phyloP scores from a whole-genome alignment of 257 asterid species.

The Galeopsis tetrahit region DNA sequence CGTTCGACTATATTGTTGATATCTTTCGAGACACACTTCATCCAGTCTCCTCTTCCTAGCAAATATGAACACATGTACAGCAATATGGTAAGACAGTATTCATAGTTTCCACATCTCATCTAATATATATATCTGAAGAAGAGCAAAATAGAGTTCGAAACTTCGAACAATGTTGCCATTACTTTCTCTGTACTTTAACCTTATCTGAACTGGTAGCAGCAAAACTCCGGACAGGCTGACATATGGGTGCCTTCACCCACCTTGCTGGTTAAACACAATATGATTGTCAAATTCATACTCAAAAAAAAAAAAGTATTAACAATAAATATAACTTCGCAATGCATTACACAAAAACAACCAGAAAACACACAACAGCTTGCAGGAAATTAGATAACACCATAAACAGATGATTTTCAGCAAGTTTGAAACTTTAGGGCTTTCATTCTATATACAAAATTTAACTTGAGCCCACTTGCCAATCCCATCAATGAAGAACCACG shows the following conservation, averaged over 20 bases:
- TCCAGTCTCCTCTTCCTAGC: slow-evolving; percentile 89
- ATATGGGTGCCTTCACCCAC: slow-evolving; percentile 42
- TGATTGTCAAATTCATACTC: slow-evolving; percentile 24
- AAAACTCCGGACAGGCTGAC: slow-evolving; percentile 49
- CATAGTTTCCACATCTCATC: neutral
- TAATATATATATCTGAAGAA: slow-evolving; percentile 13
- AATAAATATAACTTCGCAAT: neutral
- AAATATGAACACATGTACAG: slow-evolving; percentile 18
- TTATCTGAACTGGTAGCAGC: slow-evolving; percentile 64
- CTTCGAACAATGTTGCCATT: slow-evolving; percentile 37
- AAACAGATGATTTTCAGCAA: slow-evolving; percentile 3
- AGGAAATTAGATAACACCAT: neutral
- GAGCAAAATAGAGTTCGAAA: slow-evolving; percentile 7
- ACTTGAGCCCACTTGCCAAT: slow-evolving; percentile 13
- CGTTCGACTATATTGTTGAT: slow-evolving; percentile 87
- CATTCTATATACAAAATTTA: neutral
- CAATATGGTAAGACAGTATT: slow-evolving; percentile 15
- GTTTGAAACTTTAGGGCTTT: slow-evolving; percentile 20
- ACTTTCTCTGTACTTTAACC: slow-evolving; percentile 68
- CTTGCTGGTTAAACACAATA: slow-evolving; percentile 48
- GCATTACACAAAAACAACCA: neutral
- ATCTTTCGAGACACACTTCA: slow-evolving; percentile 88
- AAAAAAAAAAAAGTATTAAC: slow-evolving; percentile 4
- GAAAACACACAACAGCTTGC: neutral
- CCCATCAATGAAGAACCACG: neutral